These are phyloP conservation scores for Arthroderma sp. DNA, from an alignment of 2,329 filamentous ascomycete genomes.

Conservation along the genomic window DNA sequence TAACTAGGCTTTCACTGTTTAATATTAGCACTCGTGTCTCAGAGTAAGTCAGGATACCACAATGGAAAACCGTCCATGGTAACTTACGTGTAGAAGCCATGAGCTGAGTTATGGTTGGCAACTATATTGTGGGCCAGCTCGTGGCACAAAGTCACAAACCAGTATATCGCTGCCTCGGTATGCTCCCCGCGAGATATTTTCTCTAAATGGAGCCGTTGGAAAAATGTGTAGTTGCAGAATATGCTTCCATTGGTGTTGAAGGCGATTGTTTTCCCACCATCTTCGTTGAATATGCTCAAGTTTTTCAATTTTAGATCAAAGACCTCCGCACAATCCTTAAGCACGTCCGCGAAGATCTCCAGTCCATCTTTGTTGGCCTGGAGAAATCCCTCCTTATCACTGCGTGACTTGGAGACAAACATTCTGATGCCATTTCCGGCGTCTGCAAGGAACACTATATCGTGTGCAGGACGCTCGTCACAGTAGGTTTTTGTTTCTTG, in stretches of 20 bases:
- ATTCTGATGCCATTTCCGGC: conserved; percentile 60
- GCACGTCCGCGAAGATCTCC: conserved; percentile 54
- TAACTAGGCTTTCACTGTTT: conserved; percentile 58
- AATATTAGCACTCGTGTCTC: background rate
- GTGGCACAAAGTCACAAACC: conserved; percentile 93
- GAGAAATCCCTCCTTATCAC: background rate
- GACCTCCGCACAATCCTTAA: conserved; percentile 56
- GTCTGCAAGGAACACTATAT: conserved; percentile 58
- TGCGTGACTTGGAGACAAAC: conserved; percentile 49
- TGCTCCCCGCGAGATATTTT: conserved; percentile 33
- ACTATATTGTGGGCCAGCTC: conserved; percentile 94
- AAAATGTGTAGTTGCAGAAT: conserved; percentile 90
- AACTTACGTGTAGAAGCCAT: conserved; percentile 59
- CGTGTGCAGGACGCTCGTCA: conserved; percentile 59
- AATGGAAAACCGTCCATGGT: no score
- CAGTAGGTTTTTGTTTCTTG: conserved; percentile 79
- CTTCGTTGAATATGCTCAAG: conserved; percentile 80
- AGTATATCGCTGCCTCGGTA: conserved; percentile 65
- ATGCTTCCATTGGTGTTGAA: conserved; percentile 81
- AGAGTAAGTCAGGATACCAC: no score
- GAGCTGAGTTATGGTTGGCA: conserved; percentile 58
- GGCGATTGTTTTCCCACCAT: conserved; percentile 66
- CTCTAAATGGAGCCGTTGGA: conserved; percentile 59
- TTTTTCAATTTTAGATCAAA: conserved; percentile 58
- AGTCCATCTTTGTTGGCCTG: conserved; percentile 34